phyloP scores from a whole-genome alignment of 495 filamentous ascomycete genomes.

The Xylaria intraflava region DNA sequence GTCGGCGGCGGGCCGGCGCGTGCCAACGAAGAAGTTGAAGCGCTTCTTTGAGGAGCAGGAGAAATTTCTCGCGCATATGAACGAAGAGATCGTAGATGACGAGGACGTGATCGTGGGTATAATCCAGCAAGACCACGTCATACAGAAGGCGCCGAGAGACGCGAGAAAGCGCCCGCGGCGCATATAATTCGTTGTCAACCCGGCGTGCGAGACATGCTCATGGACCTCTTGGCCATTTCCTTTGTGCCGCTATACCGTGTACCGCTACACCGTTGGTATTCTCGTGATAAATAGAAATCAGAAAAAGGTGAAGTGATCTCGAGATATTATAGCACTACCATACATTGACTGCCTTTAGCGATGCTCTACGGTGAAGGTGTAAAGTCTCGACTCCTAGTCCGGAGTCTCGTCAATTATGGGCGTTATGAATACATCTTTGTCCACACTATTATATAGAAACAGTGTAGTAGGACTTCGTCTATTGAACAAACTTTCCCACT shows the following conservation, averaged over 20 bases:
- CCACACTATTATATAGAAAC: no score
- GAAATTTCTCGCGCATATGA: constrained; percentile 49
- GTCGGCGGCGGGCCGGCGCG: constrained; percentile 33
- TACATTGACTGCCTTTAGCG: no score
- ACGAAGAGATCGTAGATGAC: constrained; percentile 51
- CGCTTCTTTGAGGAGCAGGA: constrained; percentile 46
- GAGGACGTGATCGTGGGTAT: constrained; percentile 44
- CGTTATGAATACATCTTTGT: no score
- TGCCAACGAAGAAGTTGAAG: constrained; percentile 40
- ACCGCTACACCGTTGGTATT: constrained; percentile 42
- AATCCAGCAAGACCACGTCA: constrained; percentile 18
- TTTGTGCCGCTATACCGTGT: not conserved
- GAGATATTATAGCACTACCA: no score
- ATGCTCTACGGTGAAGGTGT: no score
- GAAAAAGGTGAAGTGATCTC: no score
- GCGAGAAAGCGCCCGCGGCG: constrained; percentile 18
- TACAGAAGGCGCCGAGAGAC: constrained; percentile 6
- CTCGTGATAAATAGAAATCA: constrained; percentile 61
- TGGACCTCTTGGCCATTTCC: constrained; percentile 6
- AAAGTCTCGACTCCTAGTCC: no score
- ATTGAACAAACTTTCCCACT: no score
- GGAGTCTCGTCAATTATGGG: no score
- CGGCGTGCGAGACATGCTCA: not conserved
- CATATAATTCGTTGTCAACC: constrained; percentile 3
- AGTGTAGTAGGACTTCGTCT: no score